Evolutionary conservation across 345 rosid species (phyloP).

Genomic region (Hypericum androsaemum): DNA sequence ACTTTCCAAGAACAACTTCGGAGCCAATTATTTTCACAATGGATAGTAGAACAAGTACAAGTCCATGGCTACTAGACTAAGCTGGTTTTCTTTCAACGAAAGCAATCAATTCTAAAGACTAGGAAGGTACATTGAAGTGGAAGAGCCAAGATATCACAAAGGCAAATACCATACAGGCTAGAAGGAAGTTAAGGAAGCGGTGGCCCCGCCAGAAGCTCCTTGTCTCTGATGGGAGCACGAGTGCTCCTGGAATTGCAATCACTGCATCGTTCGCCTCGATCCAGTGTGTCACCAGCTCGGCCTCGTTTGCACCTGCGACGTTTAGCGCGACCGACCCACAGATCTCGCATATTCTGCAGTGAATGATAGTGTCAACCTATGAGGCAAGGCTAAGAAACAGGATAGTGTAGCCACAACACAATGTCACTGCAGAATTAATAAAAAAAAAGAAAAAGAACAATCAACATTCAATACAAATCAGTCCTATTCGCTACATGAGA

Average conservation of each 20-base stretch:
- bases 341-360: conserved; percentile 82
- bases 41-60: not conserved
- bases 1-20: too few species aligned
- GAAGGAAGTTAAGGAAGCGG: conserved; percentile 72
- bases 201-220: conserved; percentile 77
- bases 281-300: conserved; percentile 34
- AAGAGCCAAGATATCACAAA: conserved; percentile 93
- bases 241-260: conserved; percentile 21
- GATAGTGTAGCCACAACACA: too few species aligned
- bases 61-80: not conserved
- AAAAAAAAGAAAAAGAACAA: too few species aligned
- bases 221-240: conserved; percentile 24
- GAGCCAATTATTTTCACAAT: too few species aligned
- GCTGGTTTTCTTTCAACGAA: not conserved
- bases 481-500: too few species aligned
- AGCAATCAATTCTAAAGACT: not conserved
- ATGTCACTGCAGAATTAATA: too few species aligned
- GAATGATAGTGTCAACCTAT: not conserved
- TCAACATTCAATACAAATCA: too few species aligned
- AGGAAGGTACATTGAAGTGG: conserved; percentile 73
- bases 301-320: conserved; percentile 44
- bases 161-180: conserved; percentile 89
- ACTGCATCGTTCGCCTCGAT: conserved; percentile 31
- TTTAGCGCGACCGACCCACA: conserved; percentile 74
- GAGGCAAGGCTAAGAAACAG: not conserved